Percentiles rank a stretch among this genome's conserved stretches.
Evolutionary conservation across 768 basidiomycete species (phyloP).

Genomic region (Leccinellum albellum): DNA sequence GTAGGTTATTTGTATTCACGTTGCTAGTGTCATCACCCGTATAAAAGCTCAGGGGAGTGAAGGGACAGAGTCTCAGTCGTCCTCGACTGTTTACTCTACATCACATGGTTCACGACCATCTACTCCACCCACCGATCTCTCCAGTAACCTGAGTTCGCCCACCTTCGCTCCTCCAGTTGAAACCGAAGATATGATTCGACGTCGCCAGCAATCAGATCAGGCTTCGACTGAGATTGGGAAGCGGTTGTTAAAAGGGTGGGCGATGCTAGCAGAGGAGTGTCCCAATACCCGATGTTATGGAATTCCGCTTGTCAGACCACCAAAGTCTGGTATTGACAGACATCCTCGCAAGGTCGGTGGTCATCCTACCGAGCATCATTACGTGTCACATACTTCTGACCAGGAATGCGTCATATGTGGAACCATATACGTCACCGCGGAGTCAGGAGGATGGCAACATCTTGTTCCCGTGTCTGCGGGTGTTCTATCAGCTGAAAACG

Average conservation of each 20-base stretch:
- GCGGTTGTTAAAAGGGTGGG: constrained; percentile 76
- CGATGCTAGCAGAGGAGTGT: constrained; percentile 88
- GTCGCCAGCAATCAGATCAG: constrained; percentile 76
- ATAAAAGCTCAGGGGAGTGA: constrained; percentile 13
- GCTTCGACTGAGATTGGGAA: constrained; percentile 80
- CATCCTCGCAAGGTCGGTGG: constrained; percentile 61
- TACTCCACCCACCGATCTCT: constrained; percentile 76
- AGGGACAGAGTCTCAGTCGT: constrained; percentile 29
- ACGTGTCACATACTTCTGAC: constrained; percentile 2
- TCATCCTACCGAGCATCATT: constrained; percentile 2
- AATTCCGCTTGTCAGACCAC: constrained; percentile 79
- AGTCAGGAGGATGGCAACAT: constrained; percentile 47
- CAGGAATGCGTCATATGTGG: constrained; percentile 81
- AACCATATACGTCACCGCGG: constrained; percentile 56
- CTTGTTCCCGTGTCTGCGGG: constrained; percentile 33
- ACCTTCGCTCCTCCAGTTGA: constrained; percentile 62
- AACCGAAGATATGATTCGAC: constrained; percentile 58
- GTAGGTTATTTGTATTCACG: constrained; percentile 10
- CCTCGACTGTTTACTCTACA: constrained; percentile 44
- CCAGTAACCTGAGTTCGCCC: constrained; percentile 57
- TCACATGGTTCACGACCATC: constrained; percentile 60
- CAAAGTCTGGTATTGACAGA: constrained; percentile 55
- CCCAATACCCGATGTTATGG: constrained; percentile 67
- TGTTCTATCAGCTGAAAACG: constrained; percentile 2
- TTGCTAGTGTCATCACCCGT: constrained; percentile 2